Evolutionary conservation across 371 early-diverging fungal genomes (phyloP).

Genomic region (Mucor circinelloides): DNA sequence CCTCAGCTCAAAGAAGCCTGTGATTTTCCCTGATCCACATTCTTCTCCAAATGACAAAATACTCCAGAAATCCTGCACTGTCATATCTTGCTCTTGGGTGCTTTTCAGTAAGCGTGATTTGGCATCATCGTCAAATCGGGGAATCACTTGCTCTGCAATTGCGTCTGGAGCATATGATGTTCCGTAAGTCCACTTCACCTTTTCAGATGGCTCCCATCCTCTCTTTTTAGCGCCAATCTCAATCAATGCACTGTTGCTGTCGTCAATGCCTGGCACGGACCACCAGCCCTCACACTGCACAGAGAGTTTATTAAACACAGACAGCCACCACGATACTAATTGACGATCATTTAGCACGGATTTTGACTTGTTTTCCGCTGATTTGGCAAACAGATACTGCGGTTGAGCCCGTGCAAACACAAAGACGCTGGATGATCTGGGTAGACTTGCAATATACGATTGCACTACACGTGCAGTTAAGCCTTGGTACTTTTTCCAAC

Average conservation of each 20-base stretch:
- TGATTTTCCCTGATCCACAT: slow-evolving; percentile 70
- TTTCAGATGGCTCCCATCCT: slow-evolving; percentile 9
- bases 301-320: slow-evolving; percentile 16
- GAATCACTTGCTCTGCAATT: slow-evolving; percentile 56
- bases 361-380: slow-evolving; percentile 65
- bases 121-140: slow-evolving; percentile 83
- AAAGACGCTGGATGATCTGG: slow-evolving; percentile 43
- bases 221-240: slow-evolving; percentile 34
- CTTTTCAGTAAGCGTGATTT: slow-evolving; percentile 60
- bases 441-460: slow-evolving; percentile 50
- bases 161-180: slow-evolving; percentile 52
- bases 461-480: slow-evolving; percentile 41
- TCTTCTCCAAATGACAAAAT: slow-evolving; percentile 74
- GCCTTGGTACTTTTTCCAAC: slow-evolving; percentile 24
- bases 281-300: slow-evolving; percentile 43
- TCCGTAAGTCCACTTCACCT: slow-evolving; percentile 63
- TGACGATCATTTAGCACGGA: slow-evolving; percentile 59
- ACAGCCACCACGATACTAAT: slow-evolving; percentile 83
- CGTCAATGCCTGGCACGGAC: slow-evolving; percentile 67
- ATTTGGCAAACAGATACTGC: slow-evolving; percentile 81
- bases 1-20: slow-evolving; percentile 61
- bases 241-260: slow-evolving; percentile 36
- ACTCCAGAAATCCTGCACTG: slow-evolving; percentile 66
- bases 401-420: slow-evolving; percentile 88
- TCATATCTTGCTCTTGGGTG: slow-evolving; percentile 32